Evolutionary conservation across 192 early-diverging fungal genomes (phyloP), one percentile per base, ranked within the genome.

Genomic region (Fimicolochytrium jonesii): DNA sequence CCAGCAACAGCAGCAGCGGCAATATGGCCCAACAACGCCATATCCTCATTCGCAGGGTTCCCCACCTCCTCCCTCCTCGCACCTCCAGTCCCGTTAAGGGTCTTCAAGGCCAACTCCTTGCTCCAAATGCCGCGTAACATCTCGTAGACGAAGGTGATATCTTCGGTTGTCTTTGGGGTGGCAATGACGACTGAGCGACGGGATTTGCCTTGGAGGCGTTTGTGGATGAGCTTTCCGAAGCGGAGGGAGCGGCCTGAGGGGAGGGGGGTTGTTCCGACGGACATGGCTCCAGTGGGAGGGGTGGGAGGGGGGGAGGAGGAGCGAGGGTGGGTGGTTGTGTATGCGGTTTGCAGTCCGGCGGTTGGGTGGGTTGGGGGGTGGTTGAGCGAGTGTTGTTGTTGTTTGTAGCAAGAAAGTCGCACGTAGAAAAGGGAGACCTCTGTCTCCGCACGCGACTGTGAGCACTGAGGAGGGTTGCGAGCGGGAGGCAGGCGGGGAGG

Each of bases 21-120:
- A 31, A 73, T 28, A 41, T 73, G 66, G 6, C 71, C 71, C 9
- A 60, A 51, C 3, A 60, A 29, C 33, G 63, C 66, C 36, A 68
- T 58, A 39, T 68, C 60, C 43, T 73, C 53, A 49, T 63, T 63
- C 11, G 32, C 59, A 17, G 32, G 25, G 25, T 20, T n/a, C 37
- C 25, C 10, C 20, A 52, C 59, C 30, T 32, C 10, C 29, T 17
- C 13, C 13, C 20, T 51, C 34, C 36, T 13, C 29, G 18, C 11
- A 7, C 1, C 23, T 44, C 15, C 56, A 34, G 33, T 50, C 6
- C 29, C 33, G 31, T 26, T 33, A 7, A 3, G 13, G 59, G 9
- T 9, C 46, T 48, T 48, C 46, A 48, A 25, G 46, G 9, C 9
- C 6, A 48, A 22, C 11, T 22, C 7, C 11, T 48, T 48, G 15